Base-by-base conservation (phyloP, 1,284 basidiomycete genomes). In the Prillingera fragicola region DNA sequence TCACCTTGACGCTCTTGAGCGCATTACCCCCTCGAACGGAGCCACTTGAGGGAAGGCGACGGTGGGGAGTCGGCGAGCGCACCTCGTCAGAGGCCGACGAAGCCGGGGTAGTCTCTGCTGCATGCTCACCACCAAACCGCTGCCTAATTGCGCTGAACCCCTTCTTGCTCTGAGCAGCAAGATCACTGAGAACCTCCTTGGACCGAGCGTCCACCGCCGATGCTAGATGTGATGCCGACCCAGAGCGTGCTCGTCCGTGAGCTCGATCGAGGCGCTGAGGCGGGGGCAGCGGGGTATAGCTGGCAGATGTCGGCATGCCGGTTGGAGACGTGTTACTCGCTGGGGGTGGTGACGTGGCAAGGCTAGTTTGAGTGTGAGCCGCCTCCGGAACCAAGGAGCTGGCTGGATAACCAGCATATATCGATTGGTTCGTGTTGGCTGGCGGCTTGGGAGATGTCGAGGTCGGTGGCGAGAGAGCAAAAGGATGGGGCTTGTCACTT, bases 1-100 rank as follows among this genome's bases (percentile, higher is more conserved):
- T 92, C 9, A 84, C 79, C 43, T 84, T 83, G 25, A 87, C 84
- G 25, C 79, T 78, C 46, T 83, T 79, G 52, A 89, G 72, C 1
- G 85, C 57, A n/a, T n/a, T n/a, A n/a, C n/a, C n/a, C n/a, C n/a
- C n/a, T n/a, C n/a, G n/a, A n/a, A n/a, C n/a, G n/a, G n/a, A n/a
- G 22, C 50, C 80, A 46, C 56, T 57, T 21, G 51, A 47, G 17
- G 37, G 37, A 21, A 12, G 12, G 15, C 27, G 27, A 8, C 24
- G 33, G 18, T 21, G 32, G 6, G 18, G 18, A 13, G 18, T 17
- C 33, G 40, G 42, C 5, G 23, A 12, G 33, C 38, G 33, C 27
- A 46, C 39, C 43, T 48, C 29, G 52, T 45, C 45, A 43, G 57
- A 36, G 54, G 38, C 28, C 43, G 38, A 10, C 19, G 35, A 24